These are phyloP conservation scores for Tephrocybe sp. DNA, from an alignment of 768 basidiomycete species.

Conservation along the genomic window DNA sequence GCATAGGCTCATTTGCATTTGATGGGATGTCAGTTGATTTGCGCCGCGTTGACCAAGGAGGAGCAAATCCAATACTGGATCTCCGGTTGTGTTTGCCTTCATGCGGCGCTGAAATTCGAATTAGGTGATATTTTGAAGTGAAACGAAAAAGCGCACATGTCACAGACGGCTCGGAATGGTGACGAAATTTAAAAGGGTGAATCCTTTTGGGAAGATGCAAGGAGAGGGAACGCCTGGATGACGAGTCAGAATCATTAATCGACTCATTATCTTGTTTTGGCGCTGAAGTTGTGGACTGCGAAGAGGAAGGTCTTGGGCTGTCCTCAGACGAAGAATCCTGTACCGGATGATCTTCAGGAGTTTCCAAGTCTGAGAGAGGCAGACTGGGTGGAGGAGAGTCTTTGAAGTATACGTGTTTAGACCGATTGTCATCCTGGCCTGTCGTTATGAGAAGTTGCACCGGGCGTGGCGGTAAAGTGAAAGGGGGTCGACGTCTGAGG, in stretches of 20 bases:
- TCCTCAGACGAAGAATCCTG: slow-evolving; percentile 1
- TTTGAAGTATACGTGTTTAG: slow-evolving; percentile 16
- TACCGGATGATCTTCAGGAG: neutral
- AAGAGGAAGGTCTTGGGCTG: neutral
- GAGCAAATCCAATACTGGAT: slow-evolving; percentile 4
- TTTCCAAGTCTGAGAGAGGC: neutral
- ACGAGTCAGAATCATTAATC: slow-evolving; percentile 19
- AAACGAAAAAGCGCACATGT: neutral
- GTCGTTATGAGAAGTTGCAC: too few species aligned
- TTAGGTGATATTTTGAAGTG: neutral
- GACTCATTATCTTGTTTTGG: slow-evolving; percentile 17
- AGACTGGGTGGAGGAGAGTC: slow-evolving; percentile 2
- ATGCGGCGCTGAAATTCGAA: neutral
- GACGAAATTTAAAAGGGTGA: slow-evolving; percentile 15
- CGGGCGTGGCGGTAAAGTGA: slow-evolving; percentile 12
- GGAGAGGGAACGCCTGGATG: slow-evolving; percentile 19
- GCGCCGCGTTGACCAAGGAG: slow-evolving; percentile 14
- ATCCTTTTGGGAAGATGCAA: slow-evolving; percentile 17
- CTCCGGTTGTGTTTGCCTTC: slow-evolving; percentile 6
- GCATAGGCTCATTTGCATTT: slow-evolving; percentile 2
- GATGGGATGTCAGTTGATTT: slow-evolving; percentile 5
- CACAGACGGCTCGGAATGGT: slow-evolving; percentile 2
- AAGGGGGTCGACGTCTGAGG: slow-evolving; percentile 11
- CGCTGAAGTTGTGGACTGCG: neutral
- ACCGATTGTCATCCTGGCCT: too few species aligned